Evolutionary conservation across 1,284 basidiomycete genomes (phyloP).

Genomic region (Pseudozyma sp.): DNA sequence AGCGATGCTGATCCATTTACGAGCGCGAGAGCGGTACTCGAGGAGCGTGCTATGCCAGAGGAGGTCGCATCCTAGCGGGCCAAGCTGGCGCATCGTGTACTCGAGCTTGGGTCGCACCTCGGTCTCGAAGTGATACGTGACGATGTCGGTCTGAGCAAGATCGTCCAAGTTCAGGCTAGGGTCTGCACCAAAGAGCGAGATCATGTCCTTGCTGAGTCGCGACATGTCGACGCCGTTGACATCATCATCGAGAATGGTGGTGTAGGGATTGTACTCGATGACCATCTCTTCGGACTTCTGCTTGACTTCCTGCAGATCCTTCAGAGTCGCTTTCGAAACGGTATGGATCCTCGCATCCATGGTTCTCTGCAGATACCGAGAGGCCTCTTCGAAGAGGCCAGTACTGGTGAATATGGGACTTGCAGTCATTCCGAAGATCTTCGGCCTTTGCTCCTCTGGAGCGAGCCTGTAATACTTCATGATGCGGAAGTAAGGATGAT

Average conservation of each 20-base stretch:
- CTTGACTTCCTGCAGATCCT: constrained; percentile 38
- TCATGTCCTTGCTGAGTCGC: constrained; percentile 18
- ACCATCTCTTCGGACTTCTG: constrained; percentile 48
- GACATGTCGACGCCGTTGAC: constrained; percentile 8
- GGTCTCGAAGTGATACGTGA: constrained; percentile 26
- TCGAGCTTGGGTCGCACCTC: constrained; percentile 44
- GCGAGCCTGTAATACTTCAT: constrained; percentile 54
- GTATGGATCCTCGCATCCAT: constrained; percentile 56
- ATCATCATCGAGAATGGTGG: constrained; percentile 18
- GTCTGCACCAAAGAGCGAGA: constrained; percentile 11
- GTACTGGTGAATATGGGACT: constrained; percentile 44
- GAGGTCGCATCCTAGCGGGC: constrained; percentile 50
- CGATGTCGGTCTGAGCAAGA: constrained; percentile 11
- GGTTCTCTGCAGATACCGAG: constrained; percentile 31
- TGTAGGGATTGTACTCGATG: constrained; percentile 47
- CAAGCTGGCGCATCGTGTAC: constrained; percentile 38
- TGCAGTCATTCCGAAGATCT: constrained; percentile 63
- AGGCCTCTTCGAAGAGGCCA: constrained; percentile 26
- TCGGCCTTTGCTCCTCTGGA: constrained; percentile 24
- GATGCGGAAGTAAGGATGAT: constrained; percentile 51
- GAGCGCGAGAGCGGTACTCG: constrained; percentile 28
- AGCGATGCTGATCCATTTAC: constrained; percentile 21
- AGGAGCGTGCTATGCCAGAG: constrained; percentile 48
- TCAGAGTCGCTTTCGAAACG: constrained; percentile 16
- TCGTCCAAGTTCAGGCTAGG: constrained; percentile 4